A percentile compares a stretch with the other conserved stretches of the same genome.
These are phyloP conservation scores for Antarctomyces pellizariae DNA, from an alignment of 495 filamentous ascomycete genomes.

Conservation along the genomic window DNA sequence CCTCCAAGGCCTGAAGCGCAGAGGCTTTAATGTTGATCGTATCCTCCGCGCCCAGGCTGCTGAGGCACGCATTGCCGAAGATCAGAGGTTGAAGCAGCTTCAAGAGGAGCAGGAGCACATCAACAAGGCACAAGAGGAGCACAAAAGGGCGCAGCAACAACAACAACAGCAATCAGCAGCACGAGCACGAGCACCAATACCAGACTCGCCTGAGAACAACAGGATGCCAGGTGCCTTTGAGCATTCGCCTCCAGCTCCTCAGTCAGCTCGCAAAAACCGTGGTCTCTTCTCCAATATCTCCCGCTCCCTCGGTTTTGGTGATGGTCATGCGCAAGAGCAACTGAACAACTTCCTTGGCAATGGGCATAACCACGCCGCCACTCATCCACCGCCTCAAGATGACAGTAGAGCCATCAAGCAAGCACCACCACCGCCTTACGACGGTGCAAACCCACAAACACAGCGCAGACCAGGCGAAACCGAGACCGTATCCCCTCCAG, in stretches of 20 bases:
- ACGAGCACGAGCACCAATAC: constrained; percentile 2
- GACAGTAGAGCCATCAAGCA: constrained; percentile 9
- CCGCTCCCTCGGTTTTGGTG: constrained; percentile 33
- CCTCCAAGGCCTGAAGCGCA: constrained; percentile 47
- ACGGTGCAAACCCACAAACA: background rate
- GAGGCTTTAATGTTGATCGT: constrained; percentile 86
- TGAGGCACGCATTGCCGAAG: constrained; percentile 66
- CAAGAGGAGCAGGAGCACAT: constrained; percentile 46
- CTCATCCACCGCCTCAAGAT: constrained; percentile 8
- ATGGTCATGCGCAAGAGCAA: constrained; percentile 16
- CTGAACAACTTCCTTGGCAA: constrained; percentile 17
- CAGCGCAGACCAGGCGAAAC: constrained; percentile 5
- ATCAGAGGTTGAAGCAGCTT: constrained; percentile 48
- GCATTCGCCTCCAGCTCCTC: constrained; percentile 13
- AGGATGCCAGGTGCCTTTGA: constrained; percentile 49
- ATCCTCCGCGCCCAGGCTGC: constrained; percentile 67
- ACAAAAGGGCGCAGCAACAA: no score
- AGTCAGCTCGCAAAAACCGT: constrained; percentile 12
- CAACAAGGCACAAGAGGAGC: constrained; percentile 38
- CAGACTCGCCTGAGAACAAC: constrained; percentile 7
- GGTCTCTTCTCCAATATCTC: constrained; percentile 41
- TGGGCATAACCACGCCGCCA: constrained; percentile 1
- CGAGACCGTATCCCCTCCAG: constrained; percentile 27
- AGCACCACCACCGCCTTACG: background rate
- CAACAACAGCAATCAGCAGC: constrained; percentile 15